Percentiles rank a stretch among this genome's conserved stretches.
These are phyloP conservation scores for Leptoxyphium fumago DNA, from an alignment of 2,329 filamentous ascomycete species.

Conservation along the genomic window DNA sequence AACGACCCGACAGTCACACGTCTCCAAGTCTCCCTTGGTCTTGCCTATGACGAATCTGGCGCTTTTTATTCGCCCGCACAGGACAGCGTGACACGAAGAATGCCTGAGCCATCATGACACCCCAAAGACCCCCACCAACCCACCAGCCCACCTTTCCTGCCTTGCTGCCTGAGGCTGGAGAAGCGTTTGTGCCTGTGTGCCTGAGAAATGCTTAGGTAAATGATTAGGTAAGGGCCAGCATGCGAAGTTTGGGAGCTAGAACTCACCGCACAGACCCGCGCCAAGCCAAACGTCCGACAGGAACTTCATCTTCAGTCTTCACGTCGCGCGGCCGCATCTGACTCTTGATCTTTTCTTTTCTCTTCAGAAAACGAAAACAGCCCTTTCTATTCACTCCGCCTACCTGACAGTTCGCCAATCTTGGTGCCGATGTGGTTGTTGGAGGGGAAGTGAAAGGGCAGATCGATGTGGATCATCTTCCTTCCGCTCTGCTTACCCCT, in stretches of 20 bases:
- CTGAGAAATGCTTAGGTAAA: too few species aligned
- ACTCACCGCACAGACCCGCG: slow-evolving; percentile 27
- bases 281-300: slow-evolving; percentile 10
- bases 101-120: too few species aligned
- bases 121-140: neutral
- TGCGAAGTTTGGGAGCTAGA: too few species aligned
- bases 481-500: slow-evolving; percentile 44
- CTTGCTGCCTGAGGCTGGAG: neutral
- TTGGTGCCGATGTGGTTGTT: slow-evolving; percentile 29
- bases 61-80: neutral
- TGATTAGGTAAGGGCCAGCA: slow-evolving; percentile 3
- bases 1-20: too few species aligned
- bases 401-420: slow-evolving; percentile 33
- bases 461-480: slow-evolving; percentile 26
- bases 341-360: slow-evolving; percentile 11
- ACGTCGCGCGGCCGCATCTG: slow-evolving; percentile 10
- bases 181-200: neutral
- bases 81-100: neutral
- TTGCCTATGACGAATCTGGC: neutral
- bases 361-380: slow-evolving; percentile 24
- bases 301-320: slow-evolving; percentile 19
- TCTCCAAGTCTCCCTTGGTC: neutral
- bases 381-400: slow-evolving; percentile 53
- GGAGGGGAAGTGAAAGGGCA: slow-evolving; percentile 58
- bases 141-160: neutral